phyloP scores from a whole-genome alignment of 2,329 filamentous ascomycete genomes.

The Phaeosphaeria sp. region DNA sequence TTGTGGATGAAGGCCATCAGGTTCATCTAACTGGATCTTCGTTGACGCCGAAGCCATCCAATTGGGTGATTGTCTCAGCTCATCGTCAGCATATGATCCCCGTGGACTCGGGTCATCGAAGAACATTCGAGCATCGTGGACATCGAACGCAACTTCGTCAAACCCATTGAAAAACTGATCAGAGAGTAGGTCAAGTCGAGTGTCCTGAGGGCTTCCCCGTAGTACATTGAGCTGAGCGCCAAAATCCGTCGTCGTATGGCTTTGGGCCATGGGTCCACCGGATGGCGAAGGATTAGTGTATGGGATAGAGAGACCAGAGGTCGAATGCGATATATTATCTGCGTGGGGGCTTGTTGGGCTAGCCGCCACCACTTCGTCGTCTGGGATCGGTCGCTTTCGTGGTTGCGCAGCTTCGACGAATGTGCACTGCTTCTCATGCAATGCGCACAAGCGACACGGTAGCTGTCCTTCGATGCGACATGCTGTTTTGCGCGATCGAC shows the following conservation, averaged over 20 bases:
- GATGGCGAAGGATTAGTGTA: neutral
- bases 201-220: neutral
- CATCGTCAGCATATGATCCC: neutral
- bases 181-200: neutral
- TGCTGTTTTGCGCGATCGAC: neutral
- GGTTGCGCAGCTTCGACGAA: slow-evolving; percentile 12
- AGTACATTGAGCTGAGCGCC: neutral
- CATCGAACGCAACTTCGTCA: neutral
- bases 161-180: slow-evolving; percentile 5
- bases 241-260: neutral
- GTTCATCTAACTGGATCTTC: slow-evolving; percentile 2
- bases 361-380: neutral
- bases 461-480: neutral
- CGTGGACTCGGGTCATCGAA: neutral
- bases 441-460: slow-evolving; percentile 10
- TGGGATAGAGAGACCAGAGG: neutral
- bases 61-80: neutral
- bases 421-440: slow-evolving; percentile 13
- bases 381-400: slow-evolving; percentile 3
- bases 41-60: neutral
- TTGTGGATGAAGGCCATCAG: slow-evolving; percentile 7
- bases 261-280: neutral
- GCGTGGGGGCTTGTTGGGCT: neutral
- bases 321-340: neutral
- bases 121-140: neutral